These are phyloP conservation scores for Aspergillus sp. DNA, from an alignment of 2,329 filamentous ascomycete genomes.

Conservation along the genomic window DNA sequence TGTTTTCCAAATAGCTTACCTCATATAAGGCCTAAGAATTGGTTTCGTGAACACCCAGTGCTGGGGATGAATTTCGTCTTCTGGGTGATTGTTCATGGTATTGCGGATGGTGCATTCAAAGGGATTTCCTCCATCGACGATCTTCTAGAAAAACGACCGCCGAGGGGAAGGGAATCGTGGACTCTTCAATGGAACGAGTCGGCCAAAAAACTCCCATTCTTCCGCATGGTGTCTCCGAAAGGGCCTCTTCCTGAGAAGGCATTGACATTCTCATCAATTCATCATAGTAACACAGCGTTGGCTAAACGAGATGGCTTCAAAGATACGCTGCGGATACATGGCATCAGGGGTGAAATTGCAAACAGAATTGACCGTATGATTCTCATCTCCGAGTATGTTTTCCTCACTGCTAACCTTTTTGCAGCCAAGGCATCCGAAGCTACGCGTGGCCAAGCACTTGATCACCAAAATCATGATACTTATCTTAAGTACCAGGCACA, in stretches of 20 bases:
- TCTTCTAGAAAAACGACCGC: neutral
- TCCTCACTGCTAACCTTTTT: neutral
- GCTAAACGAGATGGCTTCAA: conserved; percentile 3
- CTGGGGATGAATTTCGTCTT: neutral
- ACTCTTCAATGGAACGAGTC: neutral
- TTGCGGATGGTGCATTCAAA: neutral
- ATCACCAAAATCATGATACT: conserved; percentile 12
- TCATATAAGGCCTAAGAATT: neutral
- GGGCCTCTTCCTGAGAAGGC: neutral
- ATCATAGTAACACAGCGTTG: neutral
- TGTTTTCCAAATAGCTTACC: too few species aligned
- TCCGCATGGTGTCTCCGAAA: neutral
- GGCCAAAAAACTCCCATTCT: neutral
- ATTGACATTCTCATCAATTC: conserved; percentile 1
- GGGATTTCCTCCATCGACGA: neutral
- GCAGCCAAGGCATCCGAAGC: conserved; percentile 8
- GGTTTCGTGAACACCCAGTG: neutral
- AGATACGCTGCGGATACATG: neutral
- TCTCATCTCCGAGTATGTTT: neutral
- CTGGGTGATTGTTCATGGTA: neutral
- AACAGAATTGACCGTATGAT: conserved; percentile 4
- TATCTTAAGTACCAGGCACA: conserved; percentile 14
- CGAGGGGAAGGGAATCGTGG: neutral
- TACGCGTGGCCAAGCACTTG: conserved; percentile 10
- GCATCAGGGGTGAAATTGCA: conserved; percentile 1